Conservation (phyloP, 345 rosid species). For the Brassica nigra region DNA sequence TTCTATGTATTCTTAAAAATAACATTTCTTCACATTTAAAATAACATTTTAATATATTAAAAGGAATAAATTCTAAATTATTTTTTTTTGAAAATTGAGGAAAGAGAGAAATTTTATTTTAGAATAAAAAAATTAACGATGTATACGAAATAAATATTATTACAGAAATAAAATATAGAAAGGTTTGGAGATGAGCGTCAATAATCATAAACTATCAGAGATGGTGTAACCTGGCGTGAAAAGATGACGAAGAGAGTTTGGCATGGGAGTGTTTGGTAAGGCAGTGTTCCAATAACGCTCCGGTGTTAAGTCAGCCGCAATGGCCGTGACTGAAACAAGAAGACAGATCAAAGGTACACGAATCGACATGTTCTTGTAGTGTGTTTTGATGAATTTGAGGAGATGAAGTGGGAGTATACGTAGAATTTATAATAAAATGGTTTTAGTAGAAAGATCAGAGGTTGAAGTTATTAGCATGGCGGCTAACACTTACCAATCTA, state of each 20-base stretch:
- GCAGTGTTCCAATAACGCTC: conserved; percentile 41
- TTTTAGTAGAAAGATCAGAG: conserved; percentile 33
- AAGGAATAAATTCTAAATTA: too few relatives aligned
- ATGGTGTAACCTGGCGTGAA: conserved; percentile 21
- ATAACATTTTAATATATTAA: too few relatives aligned
- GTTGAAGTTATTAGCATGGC: conserved; percentile 23
- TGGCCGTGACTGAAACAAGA: conserved; percentile 33
- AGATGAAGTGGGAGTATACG: conserved; percentile 22
- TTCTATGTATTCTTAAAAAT: too few relatives aligned
- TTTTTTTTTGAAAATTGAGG: too few relatives aligned
- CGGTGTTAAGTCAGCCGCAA: conserved; percentile 33
- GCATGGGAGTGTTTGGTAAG: conserved; percentile 40
- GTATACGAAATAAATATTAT: too few relatives aligned
- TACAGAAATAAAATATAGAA: too few relatives aligned
- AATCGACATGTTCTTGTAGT: conserved; percentile 9
- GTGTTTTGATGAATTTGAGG: conserved; percentile 29
- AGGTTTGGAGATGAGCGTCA: neutral
- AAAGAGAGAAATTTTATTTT: too few relatives aligned
- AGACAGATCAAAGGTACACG: conserved; percentile 27
- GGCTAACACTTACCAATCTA: conserved; percentile 35
- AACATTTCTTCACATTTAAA: too few relatives aligned
- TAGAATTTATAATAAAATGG: conserved; percentile 27
- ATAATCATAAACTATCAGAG: neutral
- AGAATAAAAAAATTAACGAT: too few relatives aligned
- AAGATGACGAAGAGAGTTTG: conserved; percentile 39